phyloP scores from a whole-genome alignment of 2,329 filamentous ascomycete genomes.

The Ascochyta lentis region DNA sequence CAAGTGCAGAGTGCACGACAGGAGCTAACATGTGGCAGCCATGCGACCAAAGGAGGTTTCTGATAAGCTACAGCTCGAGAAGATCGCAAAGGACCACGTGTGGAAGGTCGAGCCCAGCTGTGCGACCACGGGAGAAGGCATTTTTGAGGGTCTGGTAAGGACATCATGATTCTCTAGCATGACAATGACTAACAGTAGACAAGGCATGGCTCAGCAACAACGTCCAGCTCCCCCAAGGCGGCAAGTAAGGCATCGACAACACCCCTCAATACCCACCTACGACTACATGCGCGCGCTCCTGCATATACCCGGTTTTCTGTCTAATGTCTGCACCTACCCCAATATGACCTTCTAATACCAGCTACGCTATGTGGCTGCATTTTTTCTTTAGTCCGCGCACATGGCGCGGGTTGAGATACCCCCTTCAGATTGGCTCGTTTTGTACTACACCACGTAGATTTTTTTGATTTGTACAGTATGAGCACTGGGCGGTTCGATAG shows the following conservation, averaged over 20 bases:
- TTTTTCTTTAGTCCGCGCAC: conserved; percentile 16
- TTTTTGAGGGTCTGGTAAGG: conserved; percentile 59
- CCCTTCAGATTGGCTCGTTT: conserved; percentile 18
- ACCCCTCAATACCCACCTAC: conserved; percentile 20
- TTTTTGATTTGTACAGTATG: conserved; percentile 17
- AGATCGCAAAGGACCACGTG: conserved; percentile 59
- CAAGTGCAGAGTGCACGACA: not conserved
- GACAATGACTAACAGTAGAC: conserved; percentile 17
- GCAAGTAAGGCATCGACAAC: conserved; percentile 38
- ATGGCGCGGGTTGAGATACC: conserved; percentile 23
- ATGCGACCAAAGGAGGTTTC: conserved; percentile 60
- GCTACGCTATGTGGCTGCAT: conserved; percentile 8
- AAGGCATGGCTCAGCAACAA: conserved; percentile 59
- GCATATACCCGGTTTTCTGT: conserved; percentile 48
- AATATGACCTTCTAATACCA: conserved; percentile 35
- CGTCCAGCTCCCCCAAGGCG: conserved; percentile 53
- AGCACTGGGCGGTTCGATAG: conserved; percentile 20
- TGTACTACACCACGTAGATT: conserved; percentile 22
- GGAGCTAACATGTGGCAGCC: conserved; percentile 42
- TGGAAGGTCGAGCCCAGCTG: conserved; percentile 63
- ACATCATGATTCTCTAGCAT: not conserved
- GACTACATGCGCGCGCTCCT: conserved; percentile 45
- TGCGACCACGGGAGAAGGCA: conserved; percentile 60
- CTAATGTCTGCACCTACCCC: conserved; percentile 29
- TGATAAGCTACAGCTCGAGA: conserved; percentile 55